Evolutionary conservation across 139 green algal species (phyloP).

Genomic region (Raphidocelis subcapitata): DNA sequence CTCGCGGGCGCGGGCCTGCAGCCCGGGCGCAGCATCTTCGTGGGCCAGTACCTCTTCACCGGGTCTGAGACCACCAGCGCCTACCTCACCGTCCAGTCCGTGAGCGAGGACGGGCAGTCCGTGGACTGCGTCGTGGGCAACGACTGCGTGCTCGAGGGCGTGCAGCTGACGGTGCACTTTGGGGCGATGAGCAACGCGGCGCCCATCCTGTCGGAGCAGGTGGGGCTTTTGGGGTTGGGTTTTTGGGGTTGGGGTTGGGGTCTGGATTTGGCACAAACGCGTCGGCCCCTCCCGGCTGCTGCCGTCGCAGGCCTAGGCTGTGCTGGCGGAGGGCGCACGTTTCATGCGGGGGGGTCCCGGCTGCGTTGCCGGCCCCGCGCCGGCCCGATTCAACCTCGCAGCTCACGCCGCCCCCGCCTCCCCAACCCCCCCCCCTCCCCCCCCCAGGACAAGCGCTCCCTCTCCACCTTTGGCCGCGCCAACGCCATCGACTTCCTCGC

Average conservation of each 20-base stretch:
- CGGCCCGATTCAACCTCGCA: no score
- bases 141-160: conserved; percentile 65
- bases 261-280: no score
- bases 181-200: conserved; percentile 47
- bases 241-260: no score
- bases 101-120: conserved; percentile 26
- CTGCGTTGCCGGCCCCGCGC: no score
- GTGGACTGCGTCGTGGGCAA: conserved; percentile 71
- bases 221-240: no score
- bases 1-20: conserved; percentile 49
- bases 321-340: no score
- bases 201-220: conserved; percentile 35
- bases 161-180: conserved; percentile 71
- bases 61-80: conserved; percentile 60
- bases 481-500: conserved; percentile 67
- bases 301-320: no score
- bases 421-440: no score
- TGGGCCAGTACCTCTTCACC: conserved; percentile 79
- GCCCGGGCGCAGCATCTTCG: conserved; percentile 66
- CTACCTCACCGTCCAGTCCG: conserved; percentile 65
- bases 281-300: no score
- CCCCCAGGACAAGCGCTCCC: conserved; percentile 17
- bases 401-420: no score
- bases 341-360: no score
- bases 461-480: conserved; percentile 15